Conservation (phyloP, 805 yeast species). For the Wickerhamiella allomyrinae region DNA sequence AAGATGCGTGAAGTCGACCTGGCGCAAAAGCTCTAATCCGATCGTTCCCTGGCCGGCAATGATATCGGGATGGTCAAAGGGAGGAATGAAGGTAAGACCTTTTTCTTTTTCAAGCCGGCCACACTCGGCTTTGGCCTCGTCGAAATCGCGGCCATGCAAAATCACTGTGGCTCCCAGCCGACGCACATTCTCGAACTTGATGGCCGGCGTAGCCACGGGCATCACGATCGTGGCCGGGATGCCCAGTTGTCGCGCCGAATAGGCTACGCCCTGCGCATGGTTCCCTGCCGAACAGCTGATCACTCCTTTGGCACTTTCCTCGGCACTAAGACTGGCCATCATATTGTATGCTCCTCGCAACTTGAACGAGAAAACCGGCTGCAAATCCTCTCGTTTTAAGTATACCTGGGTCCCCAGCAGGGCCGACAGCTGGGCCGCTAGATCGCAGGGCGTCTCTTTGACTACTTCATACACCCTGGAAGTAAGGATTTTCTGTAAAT, state of each 20-base stretch:
- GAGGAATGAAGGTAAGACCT: constrained; percentile 85
- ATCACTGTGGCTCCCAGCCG: constrained; percentile 92
- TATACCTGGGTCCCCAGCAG: constrained; percentile 61
- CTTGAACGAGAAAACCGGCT: constrained; percentile 93
- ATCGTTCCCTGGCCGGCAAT: constrained; percentile 99
- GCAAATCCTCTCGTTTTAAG: constrained; percentile 80
- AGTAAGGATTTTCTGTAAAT: constrained; percentile 75
- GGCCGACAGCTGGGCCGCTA: constrained; percentile 60
- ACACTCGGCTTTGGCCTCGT: constrained; percentile 88
- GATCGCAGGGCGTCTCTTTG: constrained; percentile 72
- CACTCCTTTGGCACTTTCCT: constrained; percentile 64
- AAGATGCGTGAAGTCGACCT: constrained; percentile 59
- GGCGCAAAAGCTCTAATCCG: constrained; percentile 85
- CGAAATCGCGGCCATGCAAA: constrained; percentile 84
- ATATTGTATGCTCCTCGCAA: constrained; percentile 95
- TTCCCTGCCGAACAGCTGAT: constrained; percentile 98
- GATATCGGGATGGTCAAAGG: constrained; percentile 94
- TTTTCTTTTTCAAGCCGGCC: constrained; percentile 50
- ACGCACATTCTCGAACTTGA: constrained; percentile 82
- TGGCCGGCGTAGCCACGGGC: constrained; percentile 96
- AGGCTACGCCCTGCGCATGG: constrained; percentile 99
- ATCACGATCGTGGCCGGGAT: constrained; percentile 94
- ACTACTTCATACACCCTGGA: constrained; percentile 92
- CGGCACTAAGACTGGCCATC: constrained; percentile 65
- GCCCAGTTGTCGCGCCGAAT: constrained; percentile 65